phyloP scores from a whole-genome alignment of 78 protist species.

The Capsaspora owczarzaki region DNA sequence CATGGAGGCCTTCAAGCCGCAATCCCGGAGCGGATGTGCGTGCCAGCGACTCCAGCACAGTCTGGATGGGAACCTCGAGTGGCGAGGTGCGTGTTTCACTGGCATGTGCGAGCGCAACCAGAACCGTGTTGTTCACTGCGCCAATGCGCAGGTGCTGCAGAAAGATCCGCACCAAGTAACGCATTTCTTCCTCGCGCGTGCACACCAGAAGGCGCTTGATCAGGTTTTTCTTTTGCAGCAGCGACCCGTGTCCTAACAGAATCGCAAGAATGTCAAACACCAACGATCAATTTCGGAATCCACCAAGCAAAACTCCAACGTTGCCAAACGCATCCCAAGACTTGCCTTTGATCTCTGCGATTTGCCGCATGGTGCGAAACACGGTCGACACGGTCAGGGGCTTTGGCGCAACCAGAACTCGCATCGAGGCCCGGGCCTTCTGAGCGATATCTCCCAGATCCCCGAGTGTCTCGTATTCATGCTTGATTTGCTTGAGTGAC shows the following conservation, averaged over 20 bases:
- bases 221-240: neutral
- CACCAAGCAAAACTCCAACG: no score
- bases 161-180: constrained; percentile 14
- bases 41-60: no score
- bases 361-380: neutral
- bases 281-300: no score
- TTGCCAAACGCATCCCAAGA: no score
- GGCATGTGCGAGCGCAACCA: neutral
- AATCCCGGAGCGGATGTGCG: no score
- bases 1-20: no score
- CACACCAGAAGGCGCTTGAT: neutral
- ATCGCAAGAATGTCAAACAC: neutral
- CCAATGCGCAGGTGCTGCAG: neutral
- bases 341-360: no score
- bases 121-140: neutral
- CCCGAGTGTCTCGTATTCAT: neutral
- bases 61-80: neutral
- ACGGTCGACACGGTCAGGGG: constrained; percentile 25
- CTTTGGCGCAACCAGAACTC: constrained; percentile 7
- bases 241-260: constrained; percentile 35
- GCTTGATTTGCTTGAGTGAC: neutral
- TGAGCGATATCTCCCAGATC: constrained; percentile 12
- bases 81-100: neutral
- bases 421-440: neutral
- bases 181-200: neutral